Base-by-base conservation (phyloP, 768 basidiomycete species). In the Phylloporus arenicola region DNA sequence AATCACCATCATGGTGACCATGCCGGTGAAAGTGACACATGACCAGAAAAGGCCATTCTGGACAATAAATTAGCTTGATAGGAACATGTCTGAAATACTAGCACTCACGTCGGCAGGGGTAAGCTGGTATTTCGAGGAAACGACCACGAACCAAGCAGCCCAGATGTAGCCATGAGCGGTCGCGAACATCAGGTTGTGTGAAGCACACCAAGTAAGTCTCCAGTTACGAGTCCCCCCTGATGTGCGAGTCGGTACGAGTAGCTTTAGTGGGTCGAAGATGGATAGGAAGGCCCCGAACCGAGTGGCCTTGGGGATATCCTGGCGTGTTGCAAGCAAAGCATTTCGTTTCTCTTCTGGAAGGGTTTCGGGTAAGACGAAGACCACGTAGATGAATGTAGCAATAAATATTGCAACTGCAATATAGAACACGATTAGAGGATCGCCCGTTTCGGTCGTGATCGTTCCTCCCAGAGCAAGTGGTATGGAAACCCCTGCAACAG, bases 41-140 rank as follows among this genome's bases (percentile, higher is more conserved):
- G 62, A 60, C 24, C 69, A 45, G 41, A 63, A 56, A 5, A 64
- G 43, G 13, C 68, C 69, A 4, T 60, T 69, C 68, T 68, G 24
- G 16, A 35, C 6, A 17, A 10, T 24, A 35, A 11, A 35, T 52
- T 7, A 57, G 42, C 24, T 19, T 19, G 1, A n/a, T n/a, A n/a
- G n/a, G n/a, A n/a, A n/a, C 11, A 3, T 38, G 9, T 17, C 4
- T 2, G 24, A 11, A 19, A 19, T 6, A 13, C 16, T 16, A 17
- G 1, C 11, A 37, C 59, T 37, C 31, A 69, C 69, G 13, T 63
- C 55, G 1, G 51, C 61, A 24, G 69, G 61, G 13, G 55, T 64
- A 35, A 70, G 54, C 41, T 58, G 51, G 37, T 63, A 62, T 41
- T 55, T 54, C 6, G 63, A 61, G 1, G 68, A 66, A 17, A 43